These are phyloP conservation scores for Tephrocybe rancida DNA, from an alignment of 768 basidiomycete species.

Conservation along the genomic window DNA sequence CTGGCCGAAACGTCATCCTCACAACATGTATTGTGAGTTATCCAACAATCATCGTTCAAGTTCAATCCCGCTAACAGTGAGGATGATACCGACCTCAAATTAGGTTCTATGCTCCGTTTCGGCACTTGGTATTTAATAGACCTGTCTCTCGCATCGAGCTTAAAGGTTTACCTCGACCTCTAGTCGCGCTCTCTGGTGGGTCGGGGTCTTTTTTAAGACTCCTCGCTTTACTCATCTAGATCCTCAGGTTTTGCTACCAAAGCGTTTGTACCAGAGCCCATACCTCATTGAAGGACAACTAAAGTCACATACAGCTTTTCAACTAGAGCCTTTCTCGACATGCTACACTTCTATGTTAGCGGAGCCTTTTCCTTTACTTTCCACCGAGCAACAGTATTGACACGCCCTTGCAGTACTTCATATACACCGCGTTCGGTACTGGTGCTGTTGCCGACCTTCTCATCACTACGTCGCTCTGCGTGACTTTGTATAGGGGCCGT, in stretches of 20 bases:
- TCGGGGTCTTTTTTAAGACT: neutral
- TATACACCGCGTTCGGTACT: constrained; percentile 2
- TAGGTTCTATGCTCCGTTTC: neutral
- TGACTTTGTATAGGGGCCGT: neutral
- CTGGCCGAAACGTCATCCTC: neutral
- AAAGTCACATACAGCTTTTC: neutral
- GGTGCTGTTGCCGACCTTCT: neutral
- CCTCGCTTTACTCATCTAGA: too few relatives aligned
- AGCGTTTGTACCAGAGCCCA: neutral
- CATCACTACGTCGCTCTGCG: neutral
- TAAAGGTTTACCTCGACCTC: neutral
- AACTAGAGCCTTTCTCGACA: neutral
- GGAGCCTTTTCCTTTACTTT: neutral
- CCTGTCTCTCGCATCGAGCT: neutral
- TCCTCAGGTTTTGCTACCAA: neutral
- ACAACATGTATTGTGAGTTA: constrained; percentile 4
- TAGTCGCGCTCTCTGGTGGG: neutral
- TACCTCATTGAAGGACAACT: neutral
- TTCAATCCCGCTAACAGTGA: too few relatives aligned
- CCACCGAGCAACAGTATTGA: neutral
- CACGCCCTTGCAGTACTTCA: neutral
- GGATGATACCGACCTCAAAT: neutral
- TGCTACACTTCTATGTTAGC: constrained; percentile 1
- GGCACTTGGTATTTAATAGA: neutral
- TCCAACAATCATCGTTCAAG: neutral